Base-by-base conservation (phyloP, 2,329 filamentous ascomycete species). In the Dothiorella sarmentorum region DNA sequence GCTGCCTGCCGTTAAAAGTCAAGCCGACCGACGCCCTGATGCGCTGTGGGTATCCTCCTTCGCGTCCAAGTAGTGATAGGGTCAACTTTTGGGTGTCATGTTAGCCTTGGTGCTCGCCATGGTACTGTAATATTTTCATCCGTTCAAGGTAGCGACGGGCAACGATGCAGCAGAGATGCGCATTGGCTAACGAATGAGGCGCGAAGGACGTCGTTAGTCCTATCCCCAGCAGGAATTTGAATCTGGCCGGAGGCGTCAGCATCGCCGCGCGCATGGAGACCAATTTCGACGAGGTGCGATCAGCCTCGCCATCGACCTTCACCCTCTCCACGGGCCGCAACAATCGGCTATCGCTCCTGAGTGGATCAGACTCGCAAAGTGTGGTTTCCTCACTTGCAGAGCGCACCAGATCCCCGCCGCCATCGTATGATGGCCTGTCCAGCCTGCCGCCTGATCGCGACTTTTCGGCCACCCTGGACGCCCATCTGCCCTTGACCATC, bases 301-400 rank as follows among this genome's bases (percentile, higher is more conserved):
- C 49, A 38, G 49, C 49, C 35, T 40, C 49, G 33, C 49, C 49
- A 10, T 53, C 49, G 7, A 53, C 35, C 15, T 53, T 53, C 24
- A 53, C 52, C 17, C 26, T 56, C 3, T 56, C 37, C 18, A 33
- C 29, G 38, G 52, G 52, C 11, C 52, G 52, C 37, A 44, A 56
- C 52, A 56, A 56, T 13, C 37, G 52, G 7, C 40, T 56, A 18
- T 56, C 52, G 9, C n/a, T 56, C 27, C 37, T 56, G 17, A 56
- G 52, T 26, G 37, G 13, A 20, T 11, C n/a, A n/a, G n/a, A n/a
- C n/a, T n/a, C n/a, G n/a, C n/a, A n/a, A n/a, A n/a, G n/a, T n/a
- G n/a, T n/a, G n/a, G n/a, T n/a, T n/a, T n/a, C n/a, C n/a, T n/a
- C 51, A 22, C 33, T 20, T 5, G 49, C 22, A 2, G 29, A 40